These are phyloP conservation scores for Xylaria sp. DNA, from an alignment of 2,329 filamentous ascomycete species.

Conservation along the genomic window DNA sequence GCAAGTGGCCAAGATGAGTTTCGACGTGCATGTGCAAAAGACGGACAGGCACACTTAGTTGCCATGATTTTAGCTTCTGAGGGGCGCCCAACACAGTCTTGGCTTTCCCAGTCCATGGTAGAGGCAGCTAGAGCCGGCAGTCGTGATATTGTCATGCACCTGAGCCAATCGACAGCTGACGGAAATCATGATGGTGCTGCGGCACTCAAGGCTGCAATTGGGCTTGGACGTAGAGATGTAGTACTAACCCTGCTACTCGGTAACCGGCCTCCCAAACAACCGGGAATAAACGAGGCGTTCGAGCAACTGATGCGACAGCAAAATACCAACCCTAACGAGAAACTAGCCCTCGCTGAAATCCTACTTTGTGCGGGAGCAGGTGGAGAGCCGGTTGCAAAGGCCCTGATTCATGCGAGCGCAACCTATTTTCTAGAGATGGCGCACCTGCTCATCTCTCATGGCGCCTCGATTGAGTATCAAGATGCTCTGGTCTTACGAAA, in stretches of 20 bases:
- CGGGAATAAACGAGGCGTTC: constrained; percentile 58
- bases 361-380: constrained; percentile 63
- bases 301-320: constrained; percentile 52
- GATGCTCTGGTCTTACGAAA: constrained; percentile 56
- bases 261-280: constrained; percentile 55
- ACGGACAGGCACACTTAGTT: constrained; percentile 53
- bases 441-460: constrained; percentile 57
- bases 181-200: constrained; percentile 58
- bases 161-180: constrained; percentile 60
- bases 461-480: constrained; percentile 61
- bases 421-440: constrained; percentile 61
- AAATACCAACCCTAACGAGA: constrained; percentile 54
- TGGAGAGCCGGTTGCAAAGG: constrained; percentile 56
- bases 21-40: constrained; percentile 54
- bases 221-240: constrained; percentile 57
- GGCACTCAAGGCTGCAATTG: constrained; percentile 57
- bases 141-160: constrained; percentile 54
- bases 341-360: constrained; percentile 59
- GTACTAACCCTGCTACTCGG: constrained; percentile 61
- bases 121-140: constrained; percentile 58
- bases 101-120: constrained; percentile 57
- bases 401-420: constrained; percentile 55
- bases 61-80: constrained; percentile 56
- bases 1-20: constrained; percentile 60
- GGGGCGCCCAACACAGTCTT: constrained; percentile 50